Conservation (phyloP, 2,329 filamentous ascomycete species). For the Monosporascus sp. region DNA sequence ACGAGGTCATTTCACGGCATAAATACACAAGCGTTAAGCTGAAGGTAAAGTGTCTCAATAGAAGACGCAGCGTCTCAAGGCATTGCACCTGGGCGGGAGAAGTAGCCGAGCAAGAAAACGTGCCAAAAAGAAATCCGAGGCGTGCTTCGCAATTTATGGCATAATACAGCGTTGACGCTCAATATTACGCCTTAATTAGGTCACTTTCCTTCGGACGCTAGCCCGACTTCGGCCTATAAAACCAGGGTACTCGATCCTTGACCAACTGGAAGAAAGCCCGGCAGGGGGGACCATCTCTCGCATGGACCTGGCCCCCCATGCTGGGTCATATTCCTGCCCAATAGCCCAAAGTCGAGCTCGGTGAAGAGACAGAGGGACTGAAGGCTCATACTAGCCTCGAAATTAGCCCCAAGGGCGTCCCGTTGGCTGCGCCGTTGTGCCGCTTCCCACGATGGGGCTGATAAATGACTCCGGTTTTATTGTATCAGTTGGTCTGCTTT, state of each 20-base stretch:
- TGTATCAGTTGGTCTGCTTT: slow-evolving; percentile 5
- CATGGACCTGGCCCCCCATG: slow-evolving; percentile 27
- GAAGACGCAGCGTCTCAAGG: not conserved
- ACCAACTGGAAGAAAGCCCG: slow-evolving; percentile 42
- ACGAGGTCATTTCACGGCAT: no score
- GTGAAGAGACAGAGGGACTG: slow-evolving; percentile 14
- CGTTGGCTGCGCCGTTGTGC: not conserved
- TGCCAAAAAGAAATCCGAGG: not conserved
- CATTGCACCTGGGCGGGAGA: not conserved
- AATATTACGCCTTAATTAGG: not conserved
- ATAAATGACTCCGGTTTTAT: not conserved
- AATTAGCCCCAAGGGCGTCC: slow-evolving; percentile 31
- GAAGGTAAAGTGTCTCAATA: not conserved
- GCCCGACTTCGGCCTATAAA: not conserved
- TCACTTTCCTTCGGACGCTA: not conserved
- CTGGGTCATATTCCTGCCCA: slow-evolving; percentile 35
- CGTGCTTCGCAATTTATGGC: not conserved
- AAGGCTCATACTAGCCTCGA: slow-evolving; percentile 18
- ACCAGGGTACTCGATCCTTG: slow-evolving; percentile 28
- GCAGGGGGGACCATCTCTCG: slow-evolving; percentile 30
- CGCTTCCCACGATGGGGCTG: not conserved
- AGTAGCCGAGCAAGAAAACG: not conserved
- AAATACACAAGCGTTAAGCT: no score
- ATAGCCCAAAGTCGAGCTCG: slow-evolving; percentile 26
- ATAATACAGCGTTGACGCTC: not conserved